Evolutionary conservation across 306 rosid species (phyloP).

Genomic region (Rosa lucieae): DNA sequence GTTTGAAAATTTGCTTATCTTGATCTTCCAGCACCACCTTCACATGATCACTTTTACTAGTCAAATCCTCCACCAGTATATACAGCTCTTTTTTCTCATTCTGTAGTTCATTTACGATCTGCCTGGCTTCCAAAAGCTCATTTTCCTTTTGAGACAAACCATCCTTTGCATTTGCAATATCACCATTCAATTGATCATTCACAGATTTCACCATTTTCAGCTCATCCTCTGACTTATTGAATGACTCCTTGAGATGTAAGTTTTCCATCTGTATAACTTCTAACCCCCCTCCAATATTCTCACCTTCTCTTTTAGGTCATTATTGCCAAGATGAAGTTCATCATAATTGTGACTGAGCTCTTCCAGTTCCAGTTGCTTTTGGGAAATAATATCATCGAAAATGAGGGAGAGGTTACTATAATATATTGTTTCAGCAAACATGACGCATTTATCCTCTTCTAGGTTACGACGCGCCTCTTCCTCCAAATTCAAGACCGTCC

Average conservation of each 20-base stretch:
- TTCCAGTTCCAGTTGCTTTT: conserved; percentile 47
- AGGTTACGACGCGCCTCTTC: conserved; percentile 50
- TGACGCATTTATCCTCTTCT: conserved; percentile 55
- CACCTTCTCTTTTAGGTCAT: conserved; percentile 62
- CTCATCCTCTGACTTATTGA: conserved; percentile 53
- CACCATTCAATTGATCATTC: conserved; percentile 44
- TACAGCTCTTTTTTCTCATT: conserved; percentile 57
- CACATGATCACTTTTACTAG: conserved; percentile 42
- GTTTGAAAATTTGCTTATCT: conserved; percentile 37
- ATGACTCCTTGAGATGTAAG: conserved; percentile 52
- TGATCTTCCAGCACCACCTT: conserved; percentile 38
- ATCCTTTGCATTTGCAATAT: conserved; percentile 46
- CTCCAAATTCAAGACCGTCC: conserved; percentile 39
- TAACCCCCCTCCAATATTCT: conserved; percentile 46
- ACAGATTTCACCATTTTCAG: conserved; percentile 39
- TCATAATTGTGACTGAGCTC: conserved; percentile 49
- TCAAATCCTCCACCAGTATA: conserved; percentile 46
- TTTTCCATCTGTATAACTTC: conserved; percentile 48
- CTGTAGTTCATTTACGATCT: conserved; percentile 34
- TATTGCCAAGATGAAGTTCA: conserved; percentile 39
- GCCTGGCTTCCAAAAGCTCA: conserved; percentile 46
- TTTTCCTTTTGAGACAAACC: conserved; percentile 41
- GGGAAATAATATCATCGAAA: conserved; percentile 50
- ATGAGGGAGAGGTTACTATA: conserved; percentile 62
- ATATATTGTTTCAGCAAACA: conserved; percentile 55